These are phyloP conservation scores for Tremella fuciformis DNA, from an alignment of 768 basidiomycete genomes.

Conservation along the genomic window DNA sequence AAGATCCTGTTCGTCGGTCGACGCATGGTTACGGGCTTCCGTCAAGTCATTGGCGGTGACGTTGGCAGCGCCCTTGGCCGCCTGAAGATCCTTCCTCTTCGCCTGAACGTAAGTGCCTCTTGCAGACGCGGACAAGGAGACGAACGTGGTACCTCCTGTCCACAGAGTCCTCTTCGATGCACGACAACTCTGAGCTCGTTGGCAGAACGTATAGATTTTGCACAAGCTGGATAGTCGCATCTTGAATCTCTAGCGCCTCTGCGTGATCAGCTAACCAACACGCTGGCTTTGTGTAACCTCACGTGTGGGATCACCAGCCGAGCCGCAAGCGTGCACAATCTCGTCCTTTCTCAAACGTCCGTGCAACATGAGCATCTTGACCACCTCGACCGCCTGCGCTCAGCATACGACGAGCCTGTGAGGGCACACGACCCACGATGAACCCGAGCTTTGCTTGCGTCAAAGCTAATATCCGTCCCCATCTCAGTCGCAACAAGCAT, in stretches of 20 bases:
- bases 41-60: slow-evolving; percentile 16
- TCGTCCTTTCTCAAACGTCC: slow-evolving; percentile 79
- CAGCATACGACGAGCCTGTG: slow-evolving; percentile 1
- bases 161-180: slow-evolving; percentile 24
- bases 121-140: too few relatives aligned
- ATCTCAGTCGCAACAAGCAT: slow-evolving; percentile 75
- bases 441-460: slow-evolving; percentile 70
- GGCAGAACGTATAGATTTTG: slow-evolving; percentile 27
- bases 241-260: background rate
- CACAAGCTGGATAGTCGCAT: slow-evolving; percentile 20
- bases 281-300: too few relatives aligned
- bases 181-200: slow-evolving; percentile 24
- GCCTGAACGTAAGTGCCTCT: slow-evolving; percentile 2
- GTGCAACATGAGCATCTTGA: slow-evolving; percentile 73
- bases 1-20: slow-evolving; percentile 23
- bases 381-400: slow-evolving; percentile 69
- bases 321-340: slow-evolving; percentile 57
- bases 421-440: slow-evolving; percentile 57
- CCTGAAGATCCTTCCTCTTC: slow-evolving; percentile 10
- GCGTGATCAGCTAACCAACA: background rate
- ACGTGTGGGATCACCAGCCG: too few relatives aligned
- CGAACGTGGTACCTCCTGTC: slow-evolving; percentile 22
- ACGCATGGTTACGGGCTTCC: background rate
- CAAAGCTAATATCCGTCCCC: slow-evolving; percentile 75
- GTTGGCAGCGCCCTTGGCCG: slow-evolving; percentile 11